Base-by-base conservation (phyloP, 257 asterid genomes). In the Solanum chmielewskii region DNA sequence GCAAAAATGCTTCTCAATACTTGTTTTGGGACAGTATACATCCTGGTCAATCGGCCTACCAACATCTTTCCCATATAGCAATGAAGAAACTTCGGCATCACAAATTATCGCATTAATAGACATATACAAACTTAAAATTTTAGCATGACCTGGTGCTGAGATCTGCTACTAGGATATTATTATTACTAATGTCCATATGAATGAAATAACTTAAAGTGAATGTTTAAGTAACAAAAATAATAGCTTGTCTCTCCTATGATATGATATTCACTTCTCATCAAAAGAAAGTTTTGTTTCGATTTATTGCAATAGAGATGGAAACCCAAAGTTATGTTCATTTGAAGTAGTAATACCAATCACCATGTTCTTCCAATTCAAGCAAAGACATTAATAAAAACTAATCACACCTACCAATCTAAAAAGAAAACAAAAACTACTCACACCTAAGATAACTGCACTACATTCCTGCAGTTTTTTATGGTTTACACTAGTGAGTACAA, bases 1-100 rank as follows among this genome's bases (percentile, higher is more conserved):
- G 98, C 56, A 27, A 86, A 11, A 86, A 93, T 80, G 89, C 90
- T 9, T 87, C 93, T 1, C 77, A 87, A 18, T 88, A 93, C 84
- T 13, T 94, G 66, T 96, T 95, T 87, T 94, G 93, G 91, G 99
- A 95, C 85, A 90, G 94, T 87, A 90, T 94, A 84, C 98, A 96
- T 91, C 98, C 95, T 11, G 68, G 91, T 68, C 91, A 94, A 91
- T 42, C 96, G 39, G 85, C 93, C 42, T 95, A 95, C 86, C 87
- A 70, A 62, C 66, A 90, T 89, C 78, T 93, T 64, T 52, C 93
- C 23, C 42, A 87, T 14, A 80, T 77, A 64, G 66, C 92, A 41
- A 75, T 89, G 7, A 87, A 84, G 66, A 25, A 83, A 18, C 87
- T 91, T 18, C 86, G 89, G 74, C 84, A 9, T 52, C 90, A 91